Conservation (phyloP, 257 asterid species). For the Petunia axillaris region DNA sequence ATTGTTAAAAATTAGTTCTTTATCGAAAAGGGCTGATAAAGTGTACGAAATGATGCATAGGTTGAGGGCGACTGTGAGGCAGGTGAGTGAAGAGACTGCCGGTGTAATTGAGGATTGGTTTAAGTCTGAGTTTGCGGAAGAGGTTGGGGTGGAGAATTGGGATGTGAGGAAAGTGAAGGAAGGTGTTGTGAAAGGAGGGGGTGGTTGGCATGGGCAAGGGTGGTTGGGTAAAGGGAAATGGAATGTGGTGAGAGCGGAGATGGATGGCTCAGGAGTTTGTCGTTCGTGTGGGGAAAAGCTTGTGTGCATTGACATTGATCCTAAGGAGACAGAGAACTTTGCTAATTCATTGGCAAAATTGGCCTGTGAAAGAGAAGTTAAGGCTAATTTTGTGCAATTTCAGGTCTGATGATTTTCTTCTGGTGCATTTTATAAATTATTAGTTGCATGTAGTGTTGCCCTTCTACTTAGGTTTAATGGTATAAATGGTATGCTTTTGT, state of each 20-base stretch:
- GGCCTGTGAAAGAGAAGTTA: conserved; percentile 69
- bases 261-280: conserved; percentile 69
- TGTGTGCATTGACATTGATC: conserved; percentile 91
- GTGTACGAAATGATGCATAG: conserved; percentile 91
- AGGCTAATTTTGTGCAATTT: conserved; percentile 60
- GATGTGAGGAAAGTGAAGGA: conserved; percentile 62
- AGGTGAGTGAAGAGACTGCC: conserved; percentile 85
- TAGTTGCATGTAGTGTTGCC: background rate
- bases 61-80: conserved; percentile 81
- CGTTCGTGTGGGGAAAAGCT: conserved; percentile 79
- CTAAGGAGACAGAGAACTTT: conserved; percentile 79
- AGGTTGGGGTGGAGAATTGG: conserved; percentile 74
- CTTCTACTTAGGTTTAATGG: background rate
- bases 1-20: conserved; percentile 67
- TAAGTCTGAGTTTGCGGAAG: conserved; percentile 59
- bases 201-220: conserved; percentile 99
- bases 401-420: conserved; percentile 54
- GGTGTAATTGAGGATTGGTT: conserved; percentile 71
- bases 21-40: conserved; percentile 56
- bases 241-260: conserved; percentile 71
- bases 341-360: conserved; percentile 67
- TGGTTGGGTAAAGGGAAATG: conserved; percentile 92
- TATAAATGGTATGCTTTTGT: background rate
- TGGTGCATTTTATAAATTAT: background rate
- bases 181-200: conserved; percentile 87